A percentile compares a stretch with the other conserved stretches of the same genome.
phyloP scores from a whole-genome alignment of 495 filamentous ascomycete genomes.

The Talaromyces stipitatus region DNA sequence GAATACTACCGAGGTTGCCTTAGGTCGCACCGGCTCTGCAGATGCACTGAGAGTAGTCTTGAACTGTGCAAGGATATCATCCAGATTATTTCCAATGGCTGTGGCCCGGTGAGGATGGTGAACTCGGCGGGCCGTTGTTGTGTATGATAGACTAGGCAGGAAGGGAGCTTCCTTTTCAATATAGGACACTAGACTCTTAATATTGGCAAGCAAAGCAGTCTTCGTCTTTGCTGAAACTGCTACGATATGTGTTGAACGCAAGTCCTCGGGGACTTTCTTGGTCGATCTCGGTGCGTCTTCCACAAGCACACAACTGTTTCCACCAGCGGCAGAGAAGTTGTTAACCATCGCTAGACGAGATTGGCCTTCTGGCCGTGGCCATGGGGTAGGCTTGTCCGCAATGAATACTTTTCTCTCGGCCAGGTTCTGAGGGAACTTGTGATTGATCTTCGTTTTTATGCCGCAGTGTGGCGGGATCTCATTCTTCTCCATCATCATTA shows the following conservation, averaged over 20 bases:
- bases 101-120: slow-evolving; percentile 69
- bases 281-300: slow-evolving; percentile 35
- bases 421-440: slow-evolving; percentile 70
- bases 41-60: slow-evolving; percentile 14
- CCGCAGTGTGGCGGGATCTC: slow-evolving; percentile 78
- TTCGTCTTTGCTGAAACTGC: slow-evolving; percentile 23
- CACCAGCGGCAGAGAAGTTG: slow-evolving; percentile 58
- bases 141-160: slow-evolving; percentile 56
- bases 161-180: slow-evolving; percentile 12
- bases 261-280: slow-evolving; percentile 4
- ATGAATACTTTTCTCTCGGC: slow-evolving; percentile 41
- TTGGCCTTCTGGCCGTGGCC: slow-evolving; percentile 44
- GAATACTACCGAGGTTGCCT: slow-evolving; percentile 43
- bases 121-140: slow-evolving; percentile 70
- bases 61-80: slow-evolving; percentile 18
- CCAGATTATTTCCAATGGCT: slow-evolving; percentile 38
- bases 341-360: slow-evolving; percentile 58
- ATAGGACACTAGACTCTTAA: slow-evolving; percentile 18
- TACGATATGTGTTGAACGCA: slow-evolving; percentile 15
- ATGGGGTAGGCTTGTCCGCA: slow-evolving; percentile 12
- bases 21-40: slow-evolving; percentile 18
- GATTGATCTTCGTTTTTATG: slow-evolving; percentile 74
- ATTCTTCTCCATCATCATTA: slow-evolving; percentile 81
- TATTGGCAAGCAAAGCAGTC: slow-evolving; percentile 19
- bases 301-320: slow-evolving; percentile 43